Base-by-base conservation (phyloP, 2,329 filamentous ascomycete genomes). In the Cercospora sp. region DNA sequence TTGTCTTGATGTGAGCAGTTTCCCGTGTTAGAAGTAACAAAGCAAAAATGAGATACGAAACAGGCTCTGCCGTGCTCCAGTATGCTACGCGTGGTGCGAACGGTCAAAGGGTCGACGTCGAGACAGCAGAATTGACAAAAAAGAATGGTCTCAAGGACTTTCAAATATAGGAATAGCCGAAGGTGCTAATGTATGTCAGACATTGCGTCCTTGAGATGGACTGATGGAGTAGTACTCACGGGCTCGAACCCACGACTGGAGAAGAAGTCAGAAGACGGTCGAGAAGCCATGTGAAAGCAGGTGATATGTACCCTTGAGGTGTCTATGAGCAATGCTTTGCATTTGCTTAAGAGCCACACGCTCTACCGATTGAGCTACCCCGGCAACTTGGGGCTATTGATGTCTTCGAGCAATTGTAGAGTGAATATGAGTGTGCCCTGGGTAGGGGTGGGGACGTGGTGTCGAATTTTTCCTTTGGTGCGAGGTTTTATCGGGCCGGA, bases 321-420 rank as follows among this genome's bases (percentile, higher is more conserved):
- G 55, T 59, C 55, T 59, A 59, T 36, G 55, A 59, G 55, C 55
- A 59, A 59, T 31, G 28, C 36, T 59, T 36, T 59, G 55, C 26
- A 31, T 3, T 59, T 31, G 28, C 31, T 59, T 72, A 72, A 73
- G 70, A 73, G 72, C 72, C 72, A 73, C 70, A 73, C 81, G 80
- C 81, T 82, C 81, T 82, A 80, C 81, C 81, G 80, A 83, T 83
- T 83, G 81, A 83, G 81, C 81, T 83, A 83, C 80, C 81, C 81
- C 77, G 81, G 81, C 81, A 71, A 57, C 48, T 59, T 33, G 55
- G 30, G 55, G 55, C 55, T 59, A 30, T 59, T n/a, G 55, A 59
- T 59, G 55, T 59, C 16, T 28, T 23, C n/a, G 30, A 6, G 28
- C 28, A 20, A 59, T 36, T 7, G 18, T 20, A 12, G 1, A 23